A percentile compares a stretch with the other conserved stretches of the same genome.
These are phyloP conservation scores for Zopfochytrium polystomum DNA, from an alignment of 371 early-diverging fungal species.

Conservation along the genomic window DNA sequence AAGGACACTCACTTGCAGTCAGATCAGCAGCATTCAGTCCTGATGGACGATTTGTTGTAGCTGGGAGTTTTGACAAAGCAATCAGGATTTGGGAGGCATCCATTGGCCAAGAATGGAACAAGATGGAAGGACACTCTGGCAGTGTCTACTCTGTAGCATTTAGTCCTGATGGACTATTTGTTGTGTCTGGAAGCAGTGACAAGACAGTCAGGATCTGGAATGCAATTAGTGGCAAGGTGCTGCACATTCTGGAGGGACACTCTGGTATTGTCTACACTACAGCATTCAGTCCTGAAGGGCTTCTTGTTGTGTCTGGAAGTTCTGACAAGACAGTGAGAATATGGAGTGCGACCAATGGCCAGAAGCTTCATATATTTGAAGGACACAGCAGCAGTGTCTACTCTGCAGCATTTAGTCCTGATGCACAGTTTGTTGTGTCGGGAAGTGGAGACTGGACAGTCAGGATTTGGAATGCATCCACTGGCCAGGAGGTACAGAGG, in stretches of 20 bases:
- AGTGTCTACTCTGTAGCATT: slow-evolving; percentile 72
- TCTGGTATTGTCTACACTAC: not conserved
- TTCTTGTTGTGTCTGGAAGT: too few species aligned
- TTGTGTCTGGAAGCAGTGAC: slow-evolving; percentile 87
- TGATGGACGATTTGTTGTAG: slow-evolving; percentile 85
- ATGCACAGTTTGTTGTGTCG: too few species aligned
- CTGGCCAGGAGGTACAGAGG: too few species aligned
- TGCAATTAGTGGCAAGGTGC: slow-evolving; percentile 54
- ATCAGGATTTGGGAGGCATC: slow-evolving; percentile 15
- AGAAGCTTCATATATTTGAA: too few species aligned
- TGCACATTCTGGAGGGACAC: slow-evolving; percentile 81
- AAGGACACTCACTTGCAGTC: slow-evolving; percentile 47
- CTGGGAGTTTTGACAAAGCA: slow-evolving; percentile 79
- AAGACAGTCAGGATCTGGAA: slow-evolving; percentile 38
- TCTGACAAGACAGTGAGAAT: too few species aligned
- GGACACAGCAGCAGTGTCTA: too few species aligned
- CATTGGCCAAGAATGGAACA: slow-evolving; percentile 2
- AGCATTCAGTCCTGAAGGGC: not conserved
- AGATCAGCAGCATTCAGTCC: slow-evolving; percentile 35
- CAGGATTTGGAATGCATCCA: too few species aligned
- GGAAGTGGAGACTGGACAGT: too few species aligned
- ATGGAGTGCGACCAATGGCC: too few species aligned
- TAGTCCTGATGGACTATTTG: slow-evolving; percentile 82
- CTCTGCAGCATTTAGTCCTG: too few species aligned
- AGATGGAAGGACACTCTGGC: slow-evolving; percentile 8